A percentile compares a stretch with the other conserved stretches of the same genome.
phyloP scores from a whole-genome alignment of 2,329 filamentous ascomycete genomes.

The Colletotrichum falcatum region DNA sequence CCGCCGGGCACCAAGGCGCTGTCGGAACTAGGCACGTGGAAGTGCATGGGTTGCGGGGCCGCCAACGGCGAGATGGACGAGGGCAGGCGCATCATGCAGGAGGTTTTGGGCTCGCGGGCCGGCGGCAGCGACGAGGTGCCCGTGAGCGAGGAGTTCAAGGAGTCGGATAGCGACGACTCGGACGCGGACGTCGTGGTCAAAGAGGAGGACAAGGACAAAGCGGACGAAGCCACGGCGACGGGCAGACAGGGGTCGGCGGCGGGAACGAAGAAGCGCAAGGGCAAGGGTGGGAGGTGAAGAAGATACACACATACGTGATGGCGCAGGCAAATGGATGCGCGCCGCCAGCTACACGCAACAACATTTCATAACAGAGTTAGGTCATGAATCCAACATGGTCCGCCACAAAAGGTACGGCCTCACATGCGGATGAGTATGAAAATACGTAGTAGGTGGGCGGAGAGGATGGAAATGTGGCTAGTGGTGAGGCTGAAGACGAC shows the following conservation, averaged over 20 bases:
- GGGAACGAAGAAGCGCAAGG: constrained; percentile 40
- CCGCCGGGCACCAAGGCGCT: constrained; percentile 84
- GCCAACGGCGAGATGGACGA: constrained; percentile 87
- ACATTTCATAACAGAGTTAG: constrained; percentile 22
- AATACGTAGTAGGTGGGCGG: no score
- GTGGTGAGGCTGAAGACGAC: constrained; percentile 7
- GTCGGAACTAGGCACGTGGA: constrained; percentile 87
- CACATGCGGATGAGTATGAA: no score
- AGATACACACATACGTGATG: no score
- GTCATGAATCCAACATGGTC: no score
- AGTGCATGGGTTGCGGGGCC: constrained; percentile 85
- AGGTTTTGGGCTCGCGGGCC: constrained; percentile 62
- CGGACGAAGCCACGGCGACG: constrained; percentile 28
- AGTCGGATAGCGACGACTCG: constrained; percentile 24
- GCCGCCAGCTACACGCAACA: constrained; percentile 23
- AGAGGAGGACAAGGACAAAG: constrained; percentile 17
- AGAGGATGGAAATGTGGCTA: constrained; percentile 8
- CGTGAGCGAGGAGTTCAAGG: constrained; percentile 40
- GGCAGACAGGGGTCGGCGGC: constrained; percentile 35
- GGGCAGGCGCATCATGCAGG: constrained; percentile 76
- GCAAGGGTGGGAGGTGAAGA: constrained; percentile 35
- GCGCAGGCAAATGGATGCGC: neutral
- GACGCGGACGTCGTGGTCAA: constrained; percentile 23
- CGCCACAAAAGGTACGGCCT: no score
- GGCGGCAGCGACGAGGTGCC: constrained; percentile 26